Conservation (phyloP, 2,329 filamentous ascomycete species). For the Penicillium sp. region DNA sequence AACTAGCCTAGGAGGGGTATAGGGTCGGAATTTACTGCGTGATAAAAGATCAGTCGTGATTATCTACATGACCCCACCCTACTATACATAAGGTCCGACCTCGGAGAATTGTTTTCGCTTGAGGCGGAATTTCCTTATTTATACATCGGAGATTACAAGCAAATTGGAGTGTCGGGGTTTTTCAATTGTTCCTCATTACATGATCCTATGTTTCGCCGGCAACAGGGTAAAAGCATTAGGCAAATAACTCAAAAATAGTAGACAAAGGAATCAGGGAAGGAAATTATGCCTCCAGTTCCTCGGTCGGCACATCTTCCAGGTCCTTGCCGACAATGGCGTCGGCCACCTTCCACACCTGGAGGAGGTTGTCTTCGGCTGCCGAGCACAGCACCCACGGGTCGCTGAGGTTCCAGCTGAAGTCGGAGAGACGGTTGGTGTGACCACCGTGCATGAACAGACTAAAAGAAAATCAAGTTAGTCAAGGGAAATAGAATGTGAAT, state of each 20-base stretch:
- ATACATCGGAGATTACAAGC: background rate
- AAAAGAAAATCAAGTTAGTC: background rate
- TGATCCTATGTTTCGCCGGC: background rate
- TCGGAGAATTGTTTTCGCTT: background rate
- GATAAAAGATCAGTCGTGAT: background rate
- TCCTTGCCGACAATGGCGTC: conserved; percentile 79
- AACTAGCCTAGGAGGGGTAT: background rate
- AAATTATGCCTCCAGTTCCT: conserved; percentile 65
- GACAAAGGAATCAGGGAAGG: background rate
- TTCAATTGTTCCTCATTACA: conserved; percentile 1
- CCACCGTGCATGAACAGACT: conserved; percentile 96
- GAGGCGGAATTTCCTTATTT: background rate
- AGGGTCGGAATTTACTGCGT: background rate
- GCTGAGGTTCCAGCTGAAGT: conserved; percentile 97
- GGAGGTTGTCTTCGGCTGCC: conserved; percentile 92
- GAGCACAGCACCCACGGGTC: conserved; percentile 96
- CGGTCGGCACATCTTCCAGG: conserved; percentile 69
- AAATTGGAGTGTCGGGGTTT: background rate
- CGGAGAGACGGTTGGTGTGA: conserved; percentile 93
- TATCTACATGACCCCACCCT: background rate
- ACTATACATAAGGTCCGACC: background rate
- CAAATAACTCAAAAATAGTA: background rate
- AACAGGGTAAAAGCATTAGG: background rate
- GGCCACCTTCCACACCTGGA: conserved; percentile 91
- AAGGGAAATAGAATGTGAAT: conserved; percentile 32